Base-by-base conservation (phyloP, 2,329 filamentous ascomycete genomes). In the Pyrenochaeta sp. region DNA sequence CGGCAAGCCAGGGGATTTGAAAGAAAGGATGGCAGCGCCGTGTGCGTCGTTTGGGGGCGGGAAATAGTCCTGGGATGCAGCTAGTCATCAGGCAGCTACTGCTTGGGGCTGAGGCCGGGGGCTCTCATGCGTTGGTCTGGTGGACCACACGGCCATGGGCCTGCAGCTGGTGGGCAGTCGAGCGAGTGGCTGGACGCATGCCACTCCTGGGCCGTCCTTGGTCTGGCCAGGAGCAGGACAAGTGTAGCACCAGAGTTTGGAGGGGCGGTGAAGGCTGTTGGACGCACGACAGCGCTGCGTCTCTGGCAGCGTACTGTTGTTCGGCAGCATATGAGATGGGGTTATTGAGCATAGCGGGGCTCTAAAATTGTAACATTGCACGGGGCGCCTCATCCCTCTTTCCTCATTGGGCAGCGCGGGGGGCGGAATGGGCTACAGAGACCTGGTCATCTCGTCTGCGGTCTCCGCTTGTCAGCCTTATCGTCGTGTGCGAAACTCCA, bases 21-120 rank as follows among this genome's bases (percentile, higher is more conserved):
- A 52, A 41, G 54, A 56, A 21, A 41, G 45, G 44, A 31, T 14
- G 38, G 37, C 20, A 41, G 46, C 37, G 35, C 35, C 35, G n/a
- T n/a, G n/a, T n/a, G n/a, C n/a, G n/a, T n/a, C n/a, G n/a, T 44
- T 52, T 61, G 50, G 60, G 60, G 60, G 58, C 54, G 53, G 43
- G 47, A 55, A 61, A 54, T 36, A 44, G 48, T 34, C 45, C 53
- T 49, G 48, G 49, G 51, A 61, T 53, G 55, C 53, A 56, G 59
- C 59, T 63, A 63, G 58, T 63, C 57, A 60, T 60, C 59, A 63
- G 59, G 58, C 56, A 60, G 53, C 51, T 51, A 44, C 51, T 44
- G 54, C 51, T 39, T 51, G 50, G 55, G 57, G 53, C 51, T 52
- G 53, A 56, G 50, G 54, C 40, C 42, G 37, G 42, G 27, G 15